Conservation (phyloP, 1,139 yeast species). For the Zygosaccharomyces pseudobailii region DNA sequence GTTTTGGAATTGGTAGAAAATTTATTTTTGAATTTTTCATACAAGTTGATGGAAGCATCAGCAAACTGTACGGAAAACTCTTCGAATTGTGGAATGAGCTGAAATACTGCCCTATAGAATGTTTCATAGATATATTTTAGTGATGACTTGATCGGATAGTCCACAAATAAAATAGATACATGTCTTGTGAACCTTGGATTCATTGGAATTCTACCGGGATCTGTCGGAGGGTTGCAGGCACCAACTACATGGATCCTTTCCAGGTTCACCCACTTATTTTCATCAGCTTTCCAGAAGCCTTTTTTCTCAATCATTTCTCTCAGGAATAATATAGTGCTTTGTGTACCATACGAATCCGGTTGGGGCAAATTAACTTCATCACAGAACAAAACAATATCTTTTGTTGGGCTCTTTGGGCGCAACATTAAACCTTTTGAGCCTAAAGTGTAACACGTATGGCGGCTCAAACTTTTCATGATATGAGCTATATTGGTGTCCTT, state of each 20-base stretch:
- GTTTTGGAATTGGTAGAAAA: slow-evolving; percentile 39
- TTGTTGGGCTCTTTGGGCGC: slow-evolving; percentile 58
- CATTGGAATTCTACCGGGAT: slow-evolving; percentile 64
- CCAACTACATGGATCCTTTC: slow-evolving; percentile 77
- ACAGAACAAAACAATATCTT: slow-evolving; percentile 80
- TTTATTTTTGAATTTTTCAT: slow-evolving; percentile 40
- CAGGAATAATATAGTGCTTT: slow-evolving; percentile 65
- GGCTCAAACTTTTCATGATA: slow-evolving; percentile 63
- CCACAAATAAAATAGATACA: slow-evolving; percentile 64
- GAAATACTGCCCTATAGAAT: slow-evolving; percentile 55
- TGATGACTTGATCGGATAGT: slow-evolving; percentile 69
- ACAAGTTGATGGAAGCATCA: slow-evolving; percentile 61
- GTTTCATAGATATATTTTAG: slow-evolving; percentile 62
- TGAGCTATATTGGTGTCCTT: slow-evolving; percentile 69
- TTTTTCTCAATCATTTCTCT: slow-evolving; percentile 68
- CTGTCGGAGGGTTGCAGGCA: slow-evolving; percentile 89
- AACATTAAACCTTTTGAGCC: slow-evolving; percentile 50
- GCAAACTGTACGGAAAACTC: slow-evolving; percentile 54
- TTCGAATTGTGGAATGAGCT: slow-evolving; percentile 56
- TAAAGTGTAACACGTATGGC: slow-evolving; percentile 59
- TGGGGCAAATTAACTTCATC: slow-evolving; percentile 89
- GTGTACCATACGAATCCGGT: slow-evolving; percentile 68
- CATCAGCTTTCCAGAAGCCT: slow-evolving; percentile 72
- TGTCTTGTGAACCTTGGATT: slow-evolving; percentile 67
- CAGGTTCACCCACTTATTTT: slow-evolving; percentile 63